Percentiles rank a stretch among this genome's conserved stretches.
Conservation (phyloP, 2,329 filamentous ascomycete genomes). For the Monilinia aucupariae region DNA sequence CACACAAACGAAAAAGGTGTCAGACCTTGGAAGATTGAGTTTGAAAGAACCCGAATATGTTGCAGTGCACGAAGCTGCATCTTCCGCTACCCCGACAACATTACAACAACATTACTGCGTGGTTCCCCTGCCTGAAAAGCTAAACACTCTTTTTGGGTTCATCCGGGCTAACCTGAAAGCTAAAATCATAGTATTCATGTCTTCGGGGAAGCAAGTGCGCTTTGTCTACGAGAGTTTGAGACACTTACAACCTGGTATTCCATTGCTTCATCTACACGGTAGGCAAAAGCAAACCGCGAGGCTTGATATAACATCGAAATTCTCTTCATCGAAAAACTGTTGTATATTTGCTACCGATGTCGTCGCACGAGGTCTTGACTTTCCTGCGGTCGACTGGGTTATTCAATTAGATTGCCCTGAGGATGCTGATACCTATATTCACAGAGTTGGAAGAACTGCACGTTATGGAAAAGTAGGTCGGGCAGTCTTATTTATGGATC, state of each 20-base stretch:
- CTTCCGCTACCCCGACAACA: constrained; percentile 71
- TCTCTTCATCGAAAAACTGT: constrained; percentile 72
- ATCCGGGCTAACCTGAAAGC: constrained; percentile 84
- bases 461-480: constrained; percentile 82
- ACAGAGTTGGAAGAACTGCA: constrained; percentile 91
- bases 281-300: constrained; percentile 88
- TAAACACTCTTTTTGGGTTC: constrained; percentile 90
- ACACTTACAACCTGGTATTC: constrained; percentile 89
- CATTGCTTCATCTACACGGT: constrained; percentile 86
- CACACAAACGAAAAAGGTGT: constrained; percentile 91
- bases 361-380: constrained; percentile 88
- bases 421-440: constrained; percentile 95
- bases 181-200: constrained; percentile 94
- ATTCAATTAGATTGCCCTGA: constrained; percentile 98
- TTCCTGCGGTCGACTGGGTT: constrained; percentile 96
- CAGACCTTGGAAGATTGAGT: constrained; percentile 82
- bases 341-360: constrained; percentile 96
- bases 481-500: constrained; percentile 86
- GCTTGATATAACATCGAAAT: constrained; percentile 79
- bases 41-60: constrained; percentile 91
- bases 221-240: constrained; percentile 93
- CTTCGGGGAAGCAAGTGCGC: constrained; percentile 91
- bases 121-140: constrained; percentile 78
- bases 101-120: constrained; percentile 90
- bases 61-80: constrained; percentile 80